These are phyloP conservation scores for Zygotorulaspora sp. DNA, from an alignment of 805 yeast species.

Conservation along the genomic window DNA sequence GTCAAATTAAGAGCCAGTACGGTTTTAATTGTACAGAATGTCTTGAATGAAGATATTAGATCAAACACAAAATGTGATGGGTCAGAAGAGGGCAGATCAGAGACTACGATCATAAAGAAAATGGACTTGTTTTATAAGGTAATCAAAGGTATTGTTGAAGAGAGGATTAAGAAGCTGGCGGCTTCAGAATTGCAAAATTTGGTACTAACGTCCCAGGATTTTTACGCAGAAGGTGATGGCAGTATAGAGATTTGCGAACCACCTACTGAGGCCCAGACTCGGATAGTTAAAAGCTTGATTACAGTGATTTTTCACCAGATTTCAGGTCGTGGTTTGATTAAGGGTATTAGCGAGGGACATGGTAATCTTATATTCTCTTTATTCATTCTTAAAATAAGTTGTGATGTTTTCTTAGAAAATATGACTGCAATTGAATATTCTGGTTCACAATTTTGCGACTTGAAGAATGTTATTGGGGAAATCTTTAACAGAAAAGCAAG, in stretches of 20 bases:
- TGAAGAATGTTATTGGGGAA: conserved; percentile 7
- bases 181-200: conserved; percentile 7
- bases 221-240: conserved; percentile 28
- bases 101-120: conserved; percentile 4
- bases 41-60: conserved; percentile 9
- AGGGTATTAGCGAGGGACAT: conserved; percentile 21
- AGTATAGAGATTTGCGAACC: conserved; percentile 25
- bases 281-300: conserved; percentile 21
- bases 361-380: conserved; percentile 24
- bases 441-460: conserved; percentile 15
- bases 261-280: conserved; percentile 25
- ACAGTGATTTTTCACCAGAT: conserved; percentile 26
- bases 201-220: conserved; percentile 12
- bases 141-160: conserved; percentile 15
- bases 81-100: neutral
- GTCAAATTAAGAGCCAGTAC: conserved; percentile 17
- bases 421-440: conserved; percentile 1
- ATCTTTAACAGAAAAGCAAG: neutral
- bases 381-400: conserved; percentile 23
- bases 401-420: conserved; percentile 14
- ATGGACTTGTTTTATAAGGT: conserved; percentile 12
- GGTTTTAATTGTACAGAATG: conserved; percentile 11
- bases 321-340: conserved; percentile 5
- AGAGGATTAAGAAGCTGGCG: conserved; percentile 11
- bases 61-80: conserved; percentile 3